Evolutionary conservation across 345 rosid species (phyloP), one percentile per base, ranked within the genome.

Genomic region (Clausena lansium): DNA sequence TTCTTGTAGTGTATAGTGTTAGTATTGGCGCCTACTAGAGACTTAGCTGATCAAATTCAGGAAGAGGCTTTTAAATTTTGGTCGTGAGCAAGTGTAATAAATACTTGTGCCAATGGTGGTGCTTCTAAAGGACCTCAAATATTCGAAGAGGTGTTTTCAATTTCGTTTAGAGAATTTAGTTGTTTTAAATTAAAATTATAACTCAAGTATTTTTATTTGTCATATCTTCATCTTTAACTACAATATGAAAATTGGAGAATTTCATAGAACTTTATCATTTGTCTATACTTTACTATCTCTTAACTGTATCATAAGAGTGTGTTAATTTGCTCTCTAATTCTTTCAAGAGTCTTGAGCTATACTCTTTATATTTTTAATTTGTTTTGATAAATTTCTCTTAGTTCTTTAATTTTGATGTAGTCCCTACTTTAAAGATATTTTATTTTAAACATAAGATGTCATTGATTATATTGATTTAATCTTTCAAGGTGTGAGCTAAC

Each of bases 121-220:
- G 97, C 96, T 77, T 97, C 98, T 11, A 94, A 96, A 83, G 99
- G 99, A 72, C 97, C 98, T 73, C 97, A 92, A 83, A 95, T 83
- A 98, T 95, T 67, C 88, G 85, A 82, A 86, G 92, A 89, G 98
- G 98, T 95, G 74, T 20, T 73, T 57, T 69, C 36, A 24, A 28
- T 79, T 75, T 78, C 45, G 19, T 38, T 60, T 68, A 24, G 39
- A 35, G 45, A 68, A 30, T 28, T 20, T 67, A 22, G 15, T 39
- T 20, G 75, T 7, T 58, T 39, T n/a, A 95, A 78, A 93, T 95
- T 80, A 92, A 91, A 87, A 89, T 95, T 80, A 45, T 92, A 24
- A 83, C 93, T 61, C 99, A 95, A 89, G 98, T 89, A 77, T 77
- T 75, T 32, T 59, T 71, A 60, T 67, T 74, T 79, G 17, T n/a